These are phyloP conservation scores for Chalaropsis ovoidea DNA, from an alignment of 2,329 filamentous ascomycete species.

Conservation along the genomic window DNA sequence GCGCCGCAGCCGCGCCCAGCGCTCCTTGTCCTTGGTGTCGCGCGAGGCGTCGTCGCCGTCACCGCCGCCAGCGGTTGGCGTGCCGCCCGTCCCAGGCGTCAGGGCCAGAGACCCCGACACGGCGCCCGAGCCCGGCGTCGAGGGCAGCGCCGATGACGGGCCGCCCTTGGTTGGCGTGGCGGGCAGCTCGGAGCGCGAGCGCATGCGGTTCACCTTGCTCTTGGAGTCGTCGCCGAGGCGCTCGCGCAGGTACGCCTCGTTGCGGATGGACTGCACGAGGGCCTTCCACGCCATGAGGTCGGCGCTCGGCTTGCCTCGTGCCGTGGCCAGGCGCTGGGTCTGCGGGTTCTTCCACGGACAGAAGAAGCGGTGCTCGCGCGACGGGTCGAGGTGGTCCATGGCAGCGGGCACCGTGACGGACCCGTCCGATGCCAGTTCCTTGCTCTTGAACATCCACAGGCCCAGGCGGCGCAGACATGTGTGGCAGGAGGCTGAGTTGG, in stretches of 20 bases:
- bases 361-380: constrained; percentile 68
- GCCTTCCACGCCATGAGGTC: constrained; percentile 46
- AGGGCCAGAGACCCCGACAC: background rate
- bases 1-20: constrained; percentile 59
- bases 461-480: constrained; percentile 83
- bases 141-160: background rate
- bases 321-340: constrained; percentile 43
- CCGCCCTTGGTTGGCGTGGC: constrained; percentile 28
- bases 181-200: constrained; percentile 20
- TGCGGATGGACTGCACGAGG: constrained; percentile 45
- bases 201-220: constrained; percentile 21
- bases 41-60: constrained; percentile 34
- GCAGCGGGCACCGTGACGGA: constrained; percentile 48
- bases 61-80: background rate
- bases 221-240: constrained; percentile 16
- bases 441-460: constrained; percentile 86
- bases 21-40: constrained; percentile 56
- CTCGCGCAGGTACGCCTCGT: constrained; percentile 45
- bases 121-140: background rate
- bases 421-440: constrained; percentile 48
- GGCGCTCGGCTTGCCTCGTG: constrained; percentile 32
- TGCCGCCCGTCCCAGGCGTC: background rate
- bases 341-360: constrained; percentile 65
- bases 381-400: constrained; percentile 57
- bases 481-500: constrained; percentile 67